These are phyloP conservation scores for Brassica balearica DNA, from an alignment of 441 rosid species.

Conservation along the genomic window DNA sequence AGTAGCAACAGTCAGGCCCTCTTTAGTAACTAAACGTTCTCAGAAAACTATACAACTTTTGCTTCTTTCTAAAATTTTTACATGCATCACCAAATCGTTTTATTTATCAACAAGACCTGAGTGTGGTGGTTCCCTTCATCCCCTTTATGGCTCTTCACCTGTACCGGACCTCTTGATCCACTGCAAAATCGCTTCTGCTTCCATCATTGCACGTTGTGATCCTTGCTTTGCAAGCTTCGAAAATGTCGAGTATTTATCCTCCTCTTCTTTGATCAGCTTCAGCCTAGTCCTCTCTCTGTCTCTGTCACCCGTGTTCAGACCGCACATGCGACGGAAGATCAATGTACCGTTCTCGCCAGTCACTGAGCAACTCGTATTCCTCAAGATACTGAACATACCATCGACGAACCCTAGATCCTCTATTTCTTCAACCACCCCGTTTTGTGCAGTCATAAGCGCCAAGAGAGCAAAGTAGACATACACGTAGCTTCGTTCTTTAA, in stretches of 20 bases:
- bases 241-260: conserved; percentile 41
- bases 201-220: conserved; percentile 50
- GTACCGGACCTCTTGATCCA: conserved; percentile 37
- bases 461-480: background rate
- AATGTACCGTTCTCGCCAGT: background rate
- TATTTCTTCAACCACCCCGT: background rate
- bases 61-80: background rate
- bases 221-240: conserved; percentile 46
- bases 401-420: background rate
- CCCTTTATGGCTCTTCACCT: conserved; percentile 7
- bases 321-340: conserved; percentile 1
- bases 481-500: background rate
- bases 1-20: no score
- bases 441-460: background rate
- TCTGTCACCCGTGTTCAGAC: background rate
- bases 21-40: background rate
- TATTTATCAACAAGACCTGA: background rate
- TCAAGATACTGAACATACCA: background rate
- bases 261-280: conserved; percentile 46
- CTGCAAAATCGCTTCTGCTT: conserved; percentile 45
- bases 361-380: background rate
- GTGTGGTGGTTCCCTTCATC: conserved; percentile 12
- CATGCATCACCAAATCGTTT: background rate
- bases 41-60: background rate
- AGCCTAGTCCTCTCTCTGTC: conserved; percentile 24